These are phyloP conservation scores for Aspergillus conjunctus DNA, from an alignment of 495 filamentous ascomycete genomes.

Conservation along the genomic window DNA sequence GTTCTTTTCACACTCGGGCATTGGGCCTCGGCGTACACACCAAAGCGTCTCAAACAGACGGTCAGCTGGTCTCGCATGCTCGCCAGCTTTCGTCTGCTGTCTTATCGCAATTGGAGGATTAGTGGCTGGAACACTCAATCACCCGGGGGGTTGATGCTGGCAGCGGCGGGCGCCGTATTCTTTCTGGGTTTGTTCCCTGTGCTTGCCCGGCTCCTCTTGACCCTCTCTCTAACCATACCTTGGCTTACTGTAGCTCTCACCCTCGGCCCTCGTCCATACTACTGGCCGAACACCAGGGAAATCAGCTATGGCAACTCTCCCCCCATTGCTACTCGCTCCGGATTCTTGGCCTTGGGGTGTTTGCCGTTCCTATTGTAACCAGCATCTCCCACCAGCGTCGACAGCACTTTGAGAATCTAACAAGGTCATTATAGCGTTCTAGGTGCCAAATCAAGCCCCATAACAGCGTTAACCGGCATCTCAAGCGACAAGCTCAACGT, in stretches of 20 bases:
- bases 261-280: slow-evolving; percentile 56
- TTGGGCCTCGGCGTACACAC: slow-evolving; percentile 24
- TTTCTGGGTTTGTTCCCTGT: slow-evolving; percentile 41
- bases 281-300: slow-evolving; percentile 52
- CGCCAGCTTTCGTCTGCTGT: slow-evolving; percentile 29
- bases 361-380: slow-evolving; percentile 57
- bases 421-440: slow-evolving; percentile 30
- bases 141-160: slow-evolving; percentile 27
- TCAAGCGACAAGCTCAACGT: slow-evolving; percentile 55
- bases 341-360: slow-evolving; percentile 54
- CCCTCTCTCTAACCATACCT: too few species aligned
- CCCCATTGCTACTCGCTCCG: slow-evolving; percentile 54
- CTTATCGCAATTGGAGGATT: slow-evolving; percentile 22
- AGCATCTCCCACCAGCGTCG: slow-evolving; percentile 23
- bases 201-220: too few species aligned
- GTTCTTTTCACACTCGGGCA: slow-evolving; percentile 47
- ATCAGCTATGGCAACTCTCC: slow-evolving; percentile 51
- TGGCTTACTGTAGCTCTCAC: slow-evolving; percentile 41
- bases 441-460: slow-evolving; percentile 42
- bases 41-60: slow-evolving; percentile 28
- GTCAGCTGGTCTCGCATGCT: slow-evolving; percentile 28
- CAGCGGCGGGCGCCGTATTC: slow-evolving; percentile 26
- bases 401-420: background rate
- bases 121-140: slow-evolving; percentile 21
- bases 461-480: slow-evolving; percentile 55